Evolutionary conservation across 2,329 filamentous ascomycete species (phyloP), one percentile per base, ranked within the genome.

Genomic region (Exophiala sp.): DNA sequence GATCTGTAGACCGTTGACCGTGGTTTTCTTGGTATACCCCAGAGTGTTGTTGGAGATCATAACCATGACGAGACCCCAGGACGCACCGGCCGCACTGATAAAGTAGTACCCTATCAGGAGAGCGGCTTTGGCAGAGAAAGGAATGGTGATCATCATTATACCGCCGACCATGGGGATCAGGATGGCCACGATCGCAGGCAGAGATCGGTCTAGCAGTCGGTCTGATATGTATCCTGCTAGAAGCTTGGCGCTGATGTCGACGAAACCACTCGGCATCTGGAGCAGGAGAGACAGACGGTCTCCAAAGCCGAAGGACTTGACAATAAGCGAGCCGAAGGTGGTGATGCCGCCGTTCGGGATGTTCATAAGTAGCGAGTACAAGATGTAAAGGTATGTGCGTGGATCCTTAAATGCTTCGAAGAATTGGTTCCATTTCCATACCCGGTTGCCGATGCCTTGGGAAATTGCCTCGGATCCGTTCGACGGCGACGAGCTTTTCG

Each of bases 1-100:
- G 55, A 81, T 79, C 2, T 80, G 62, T 58, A 80, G 58, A 0
- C 75, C 75, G 1, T 30, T 29, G 4, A 21, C 27, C 1, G 62
- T 62, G 37, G 63, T 65, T 22, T 63, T 62, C 44, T 68, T 68
- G 1, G 66, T 68, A 43, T 68, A 65, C 0, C 66, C 66, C 2
- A 65, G 64, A 2, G 67, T 62, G 22, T 68, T 68, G 4, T 64
- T 67, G 2, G 70, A 67, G 39, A 73, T 68, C 64, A 70, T 68
- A 1, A 69, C 66, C 32, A 71, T 60, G 45, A 70, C 70, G 30
- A 66, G 58, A 7, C 63, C 59, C 11, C 66, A 64, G 48, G 67
- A 70, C 2, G 67, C 63, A n/a, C n/a, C n/a, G 2, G 66, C 58
- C 39, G 24, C 24, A 27, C 24, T 10, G 6, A 27, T 27, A 5